Evolutionary conservation across 345 rosid species (phyloP).

Genomic region (Lepidium sativum): DNA sequence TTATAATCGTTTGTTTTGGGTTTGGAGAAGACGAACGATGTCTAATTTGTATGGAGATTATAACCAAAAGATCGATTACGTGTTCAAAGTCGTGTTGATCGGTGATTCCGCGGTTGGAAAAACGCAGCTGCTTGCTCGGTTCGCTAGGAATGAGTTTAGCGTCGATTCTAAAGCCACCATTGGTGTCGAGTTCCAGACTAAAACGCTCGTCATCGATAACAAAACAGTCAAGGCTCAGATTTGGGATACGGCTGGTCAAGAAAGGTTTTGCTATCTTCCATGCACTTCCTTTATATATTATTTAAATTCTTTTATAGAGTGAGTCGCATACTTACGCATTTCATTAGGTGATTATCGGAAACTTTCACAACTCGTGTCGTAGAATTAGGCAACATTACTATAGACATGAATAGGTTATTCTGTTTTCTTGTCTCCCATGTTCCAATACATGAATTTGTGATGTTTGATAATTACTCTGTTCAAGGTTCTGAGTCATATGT

Average conservation of each 20-base stretch:
- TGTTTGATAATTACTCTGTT: not conserved
- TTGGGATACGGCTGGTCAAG: constrained; percentile 93
- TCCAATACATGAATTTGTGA: not conserved
- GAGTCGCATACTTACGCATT: not conserved
- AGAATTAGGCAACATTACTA: not conserved
- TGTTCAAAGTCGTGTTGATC: constrained; percentile 71
- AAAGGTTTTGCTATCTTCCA: constrained; percentile 35
- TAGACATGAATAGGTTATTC: not conserved
- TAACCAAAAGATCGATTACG: constrained; percentile 79
- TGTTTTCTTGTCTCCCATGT: not conserved
- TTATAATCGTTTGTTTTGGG: not conserved
- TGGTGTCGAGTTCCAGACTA: constrained; percentile 86
- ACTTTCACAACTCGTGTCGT: not conserved
- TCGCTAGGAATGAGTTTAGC: constrained; percentile 74
- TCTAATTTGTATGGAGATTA: constrained; percentile 69
- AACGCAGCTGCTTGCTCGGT: constrained; percentile 70
- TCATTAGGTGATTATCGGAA: not conserved
- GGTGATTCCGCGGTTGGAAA: constrained; percentile 87
- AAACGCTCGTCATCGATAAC: constrained; percentile 63
- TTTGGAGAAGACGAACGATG: constrained; percentile 23
- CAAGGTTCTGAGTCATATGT: not conserved
- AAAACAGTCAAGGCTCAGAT: constrained; percentile 84
- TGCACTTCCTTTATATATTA: not conserved
- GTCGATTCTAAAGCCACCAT: constrained; percentile 79
- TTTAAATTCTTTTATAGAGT: not conserved